Conservation (phyloP, 192 early-diverging fungal species). For the Linnemannia zychae region DNA sequence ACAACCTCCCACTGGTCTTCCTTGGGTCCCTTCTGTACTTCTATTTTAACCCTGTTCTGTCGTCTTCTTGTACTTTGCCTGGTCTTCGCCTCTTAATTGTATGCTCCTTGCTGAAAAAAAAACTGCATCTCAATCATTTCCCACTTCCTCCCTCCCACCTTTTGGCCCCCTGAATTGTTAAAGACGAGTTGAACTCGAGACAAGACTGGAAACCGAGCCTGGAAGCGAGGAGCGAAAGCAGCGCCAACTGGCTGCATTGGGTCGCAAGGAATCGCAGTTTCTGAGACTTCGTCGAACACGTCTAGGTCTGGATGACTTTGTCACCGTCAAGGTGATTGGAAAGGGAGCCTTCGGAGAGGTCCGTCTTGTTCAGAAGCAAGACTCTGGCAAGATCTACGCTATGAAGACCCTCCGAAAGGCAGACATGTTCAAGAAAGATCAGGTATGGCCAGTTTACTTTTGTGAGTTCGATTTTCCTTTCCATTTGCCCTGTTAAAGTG, state of each 20-base stretch:
- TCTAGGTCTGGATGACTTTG: conserved; percentile 90
- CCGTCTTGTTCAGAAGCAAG: conserved; percentile 92
- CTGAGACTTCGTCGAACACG: conserved; percentile 90
- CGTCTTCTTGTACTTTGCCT: neutral
- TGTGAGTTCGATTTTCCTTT: conserved; percentile 54
- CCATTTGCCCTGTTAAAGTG: conserved; percentile 27
- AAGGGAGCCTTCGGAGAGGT: conserved; percentile 99
- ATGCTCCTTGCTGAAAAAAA: conserved; percentile 4
- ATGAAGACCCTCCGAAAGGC: conserved; percentile 96
- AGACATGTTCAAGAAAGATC: conserved; percentile 98
- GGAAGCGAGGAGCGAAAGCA: conserved; percentile 91
- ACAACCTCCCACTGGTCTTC: conserved; percentile 8
- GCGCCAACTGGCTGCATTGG: conserved; percentile 80
- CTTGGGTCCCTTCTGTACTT: neutral
- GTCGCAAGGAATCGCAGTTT: conserved; percentile 92
- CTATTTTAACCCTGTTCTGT: neutral
- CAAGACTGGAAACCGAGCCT: conserved; percentile 74
- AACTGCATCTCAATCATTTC: conserved; percentile 12
- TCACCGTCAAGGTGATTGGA: conserved; percentile 97
- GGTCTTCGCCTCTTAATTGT: neutral
- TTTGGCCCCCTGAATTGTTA: conserved; percentile 9
- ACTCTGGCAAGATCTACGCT: conserved; percentile 97
- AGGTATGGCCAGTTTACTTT: conserved; percentile 59
- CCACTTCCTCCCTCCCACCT: neutral
- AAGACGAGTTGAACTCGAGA: conserved; percentile 84